A percentile compares a stretch with the other conserved stretches of the same genome.
Evolutionary conservation across 2,329 filamentous ascomycete species (phyloP).

Genomic region (Trichoderma sp.): DNA sequence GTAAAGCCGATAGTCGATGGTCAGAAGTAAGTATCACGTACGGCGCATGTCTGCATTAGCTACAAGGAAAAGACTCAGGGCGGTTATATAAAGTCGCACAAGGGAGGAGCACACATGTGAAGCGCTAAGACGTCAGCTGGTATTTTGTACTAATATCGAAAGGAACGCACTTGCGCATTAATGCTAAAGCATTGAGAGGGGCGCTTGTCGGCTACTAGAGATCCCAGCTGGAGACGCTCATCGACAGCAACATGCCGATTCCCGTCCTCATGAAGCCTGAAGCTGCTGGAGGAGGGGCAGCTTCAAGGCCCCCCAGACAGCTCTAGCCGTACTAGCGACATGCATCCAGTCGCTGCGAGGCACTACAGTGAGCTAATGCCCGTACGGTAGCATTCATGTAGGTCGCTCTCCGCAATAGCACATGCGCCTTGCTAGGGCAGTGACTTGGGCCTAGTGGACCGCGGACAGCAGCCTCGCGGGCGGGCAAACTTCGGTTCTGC

Average conservation of each 20-base stretch:
- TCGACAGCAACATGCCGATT: slow-evolving; percentile 5
- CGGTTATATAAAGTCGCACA: neutral
- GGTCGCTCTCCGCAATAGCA: slow-evolving; percentile 6
- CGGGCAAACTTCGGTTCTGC: slow-evolving; percentile 32
- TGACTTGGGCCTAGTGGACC: neutral
- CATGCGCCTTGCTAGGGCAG: neutral
- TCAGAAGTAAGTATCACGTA: neutral
- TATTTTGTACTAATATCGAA: neutral
- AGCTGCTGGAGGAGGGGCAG: neutral
- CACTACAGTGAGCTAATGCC: neutral
- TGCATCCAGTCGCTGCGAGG: neutral
- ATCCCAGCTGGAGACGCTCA: slow-evolving; percentile 8
- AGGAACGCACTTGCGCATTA: slow-evolving; percentile 17
- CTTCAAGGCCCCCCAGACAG: neutral
- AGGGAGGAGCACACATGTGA: neutral
- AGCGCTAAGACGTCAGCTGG: neutral
- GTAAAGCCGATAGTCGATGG: neutral
- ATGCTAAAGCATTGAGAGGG: neutral
- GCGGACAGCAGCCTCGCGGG: slow-evolving; percentile 13
- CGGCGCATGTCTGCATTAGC: too few relatives aligned
- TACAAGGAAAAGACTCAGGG: neutral
- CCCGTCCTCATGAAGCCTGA: slow-evolving; percentile 7
- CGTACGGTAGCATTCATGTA: neutral
- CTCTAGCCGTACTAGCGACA: neutral
- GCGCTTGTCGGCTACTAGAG: slow-evolving; percentile 1